Percentiles rank a stretch among this genome's conserved stretches.
Conservation (phyloP, 768 basidiomycete species). For the Rhodotorula diobovata region DNA sequence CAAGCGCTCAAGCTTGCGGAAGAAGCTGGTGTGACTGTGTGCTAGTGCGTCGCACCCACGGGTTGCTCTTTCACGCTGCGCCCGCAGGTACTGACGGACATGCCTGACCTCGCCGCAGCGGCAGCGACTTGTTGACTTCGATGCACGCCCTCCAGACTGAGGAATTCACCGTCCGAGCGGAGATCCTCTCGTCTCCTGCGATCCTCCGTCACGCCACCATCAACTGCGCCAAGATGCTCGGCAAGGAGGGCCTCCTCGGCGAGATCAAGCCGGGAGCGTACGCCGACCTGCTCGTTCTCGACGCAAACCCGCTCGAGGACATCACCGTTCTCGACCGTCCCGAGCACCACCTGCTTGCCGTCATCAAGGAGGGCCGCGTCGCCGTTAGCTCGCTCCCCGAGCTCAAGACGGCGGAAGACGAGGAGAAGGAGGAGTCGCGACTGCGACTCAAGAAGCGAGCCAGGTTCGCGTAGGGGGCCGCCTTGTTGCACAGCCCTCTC, state of each 20-base stretch:
- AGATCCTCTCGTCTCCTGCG: constrained; percentile 46
- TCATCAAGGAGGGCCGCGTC: constrained; percentile 50
- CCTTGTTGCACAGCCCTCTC: too few species aligned
- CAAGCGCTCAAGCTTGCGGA: constrained; percentile 51
- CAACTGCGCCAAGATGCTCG: constrained; percentile 51
- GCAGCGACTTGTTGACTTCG: constrained; percentile 53
- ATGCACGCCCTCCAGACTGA: constrained; percentile 63
- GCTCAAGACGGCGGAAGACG: constrained; percentile 35
- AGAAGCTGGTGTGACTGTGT: constrained; percentile 47
- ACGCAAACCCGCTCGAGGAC: constrained; percentile 52
- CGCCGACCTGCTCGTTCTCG: constrained; percentile 52
- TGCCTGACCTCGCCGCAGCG: constrained; percentile 35
- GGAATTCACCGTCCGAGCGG: constrained; percentile 52
- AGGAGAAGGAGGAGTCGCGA: constrained; percentile 3
- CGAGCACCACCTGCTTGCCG: constrained; percentile 49
- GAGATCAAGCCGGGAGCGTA: constrained; percentile 47
- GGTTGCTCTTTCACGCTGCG: constrained; percentile 41
- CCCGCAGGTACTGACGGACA: background rate
- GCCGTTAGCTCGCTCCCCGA: constrained; percentile 42
- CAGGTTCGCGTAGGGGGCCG: background rate
- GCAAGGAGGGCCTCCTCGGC: constrained; percentile 48
- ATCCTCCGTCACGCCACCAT: constrained; percentile 52
- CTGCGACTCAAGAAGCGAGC: background rate
- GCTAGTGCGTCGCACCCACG: constrained; percentile 40
- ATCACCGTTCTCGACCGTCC: constrained; percentile 52